Conservation (phyloP, 495 filamentous ascomycete genomes). For the Neurospora terricola region DNA sequence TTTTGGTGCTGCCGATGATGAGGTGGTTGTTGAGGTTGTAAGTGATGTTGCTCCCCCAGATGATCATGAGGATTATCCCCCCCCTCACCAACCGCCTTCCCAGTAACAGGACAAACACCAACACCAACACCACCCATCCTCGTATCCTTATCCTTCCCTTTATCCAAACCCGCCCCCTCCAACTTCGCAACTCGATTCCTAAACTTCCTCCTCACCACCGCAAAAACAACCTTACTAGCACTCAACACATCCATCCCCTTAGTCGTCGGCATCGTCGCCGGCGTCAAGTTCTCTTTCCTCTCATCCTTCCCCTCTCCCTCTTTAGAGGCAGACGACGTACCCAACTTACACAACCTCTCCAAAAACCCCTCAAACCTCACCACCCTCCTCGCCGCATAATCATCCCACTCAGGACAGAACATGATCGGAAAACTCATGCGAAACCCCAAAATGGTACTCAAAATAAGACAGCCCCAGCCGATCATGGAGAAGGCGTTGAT, state of each 20-base stretch:
- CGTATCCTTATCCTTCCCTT: not conserved
- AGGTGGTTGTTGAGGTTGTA: not conserved
- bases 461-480: conserved; percentile 27
- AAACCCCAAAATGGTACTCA: conserved; percentile 29
- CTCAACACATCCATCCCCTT: conserved; percentile 22
- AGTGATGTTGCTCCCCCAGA: not conserved
- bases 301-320: not conserved
- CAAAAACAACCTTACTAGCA: conserved; percentile 31
- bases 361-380: conserved; percentile 25
- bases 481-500: conserved; percentile 23
- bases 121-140: not conserved
- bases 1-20: not conserved
- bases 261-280: conserved; percentile 1
- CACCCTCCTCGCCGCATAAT: conserved; percentile 15
- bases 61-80: not conserved
- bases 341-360: conserved; percentile 15
- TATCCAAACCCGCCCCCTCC: conserved; percentile 7
- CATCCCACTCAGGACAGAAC: conserved; percentile 29
- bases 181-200: conserved; percentile 23
- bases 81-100: not conserved
- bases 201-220: conserved; percentile 29
- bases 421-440: conserved; percentile 30
- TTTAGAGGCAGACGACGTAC: not conserved
- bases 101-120: not conserved
- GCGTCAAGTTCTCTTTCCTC: not conserved